Conservation (phyloP, 1,284 basidiomycete species). For the Waitea zeae region DNA sequence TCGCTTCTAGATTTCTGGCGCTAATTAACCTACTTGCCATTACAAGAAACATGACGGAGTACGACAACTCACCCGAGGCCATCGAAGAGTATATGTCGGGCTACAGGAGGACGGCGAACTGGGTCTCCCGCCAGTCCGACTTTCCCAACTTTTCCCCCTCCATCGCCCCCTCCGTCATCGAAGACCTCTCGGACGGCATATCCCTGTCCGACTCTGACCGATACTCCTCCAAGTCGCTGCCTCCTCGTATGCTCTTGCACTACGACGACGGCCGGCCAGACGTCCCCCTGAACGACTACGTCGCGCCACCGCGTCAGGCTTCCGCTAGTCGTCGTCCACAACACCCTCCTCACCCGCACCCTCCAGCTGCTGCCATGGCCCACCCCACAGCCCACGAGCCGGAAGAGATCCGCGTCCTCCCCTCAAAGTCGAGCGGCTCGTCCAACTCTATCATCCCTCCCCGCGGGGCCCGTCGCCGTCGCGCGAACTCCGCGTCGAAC, state of each 20-base stretch:
- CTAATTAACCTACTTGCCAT: too few relatives aligned
- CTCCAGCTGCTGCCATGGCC: not conserved
- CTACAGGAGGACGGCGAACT: conserved; percentile 23
- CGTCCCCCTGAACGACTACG: conserved; percentile 23
- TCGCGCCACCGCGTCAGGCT: not conserved
- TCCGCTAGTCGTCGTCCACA: not conserved
- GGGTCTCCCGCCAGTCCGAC: conserved; percentile 17
- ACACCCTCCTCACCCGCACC: not conserved
- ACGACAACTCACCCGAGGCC: conserved; percentile 36
- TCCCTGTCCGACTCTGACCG: not conserved
- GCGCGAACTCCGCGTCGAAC: not conserved
- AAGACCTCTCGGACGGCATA: not conserved
- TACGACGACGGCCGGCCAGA: conserved; percentile 46
- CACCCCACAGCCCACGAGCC: not conserved
- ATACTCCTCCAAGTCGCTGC: conserved; percentile 21
- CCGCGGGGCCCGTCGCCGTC: too few relatives aligned
- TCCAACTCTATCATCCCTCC: too few relatives aligned
- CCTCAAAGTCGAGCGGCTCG: not conserved
- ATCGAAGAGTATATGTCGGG: conserved; percentile 23
- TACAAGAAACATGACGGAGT: conserved; percentile 36
- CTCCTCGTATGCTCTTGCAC: conserved; percentile 52
- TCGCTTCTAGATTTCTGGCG: too few relatives aligned
- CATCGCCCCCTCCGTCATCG: not conserved
- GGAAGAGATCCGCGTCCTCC: not conserved
- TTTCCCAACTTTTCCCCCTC: conserved; percentile 13